Base-by-base conservation (phyloP, 805 yeast genomes). In the Saccharomycopsis oosterbeekiorum region DNA sequence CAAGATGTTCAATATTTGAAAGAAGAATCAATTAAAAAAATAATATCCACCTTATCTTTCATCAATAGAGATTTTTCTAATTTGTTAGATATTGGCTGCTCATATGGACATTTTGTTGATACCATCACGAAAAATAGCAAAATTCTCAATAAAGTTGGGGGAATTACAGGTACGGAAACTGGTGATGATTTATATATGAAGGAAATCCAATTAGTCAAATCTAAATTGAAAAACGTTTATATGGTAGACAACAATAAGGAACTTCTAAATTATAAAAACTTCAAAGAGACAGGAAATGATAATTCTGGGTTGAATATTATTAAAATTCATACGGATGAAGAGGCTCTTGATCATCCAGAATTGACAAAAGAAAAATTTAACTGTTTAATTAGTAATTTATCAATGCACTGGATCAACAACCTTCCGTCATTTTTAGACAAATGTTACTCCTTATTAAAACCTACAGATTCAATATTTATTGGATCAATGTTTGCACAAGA, bases 371-470 rank as follows among this genome's bases (percentile, higher is more conserved):
- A 76, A 59, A 72, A 76, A 19, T 86, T 79, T 68, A 92, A 88
- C 70, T 87, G 90, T 2, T 87, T 89, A 1, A 70, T 89, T 2
- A 84, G 91, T 1, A 88, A 87, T 69, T 71, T 88, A 65, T 80
- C 88, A 24, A 69, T 89, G 69, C 96, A 89, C 71, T 89, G 96
- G 96, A 83, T 88, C 62, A 89, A 89, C 68, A 92, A 89, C 67
- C 77, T 89, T n/a, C 96, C 96, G 0, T 75, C 78, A 1, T 80
- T 83, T 1, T 77, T 89, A 58, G 70, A 72, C 17, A 78, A 81
- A 62, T 78, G 89, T 66, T 81, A 84, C 68, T 68, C 73, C 4
- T 77, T 87, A 29, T 75, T 89, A 42, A 82, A 81, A 63, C 93
- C 93, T 1, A 58, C 57, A 24, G 96, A 89, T 70, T 93, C 96